Evolutionary conservation across 2,329 filamentous ascomycete species (phyloP).

Genomic region (Cladophialophora carrionii): DNA sequence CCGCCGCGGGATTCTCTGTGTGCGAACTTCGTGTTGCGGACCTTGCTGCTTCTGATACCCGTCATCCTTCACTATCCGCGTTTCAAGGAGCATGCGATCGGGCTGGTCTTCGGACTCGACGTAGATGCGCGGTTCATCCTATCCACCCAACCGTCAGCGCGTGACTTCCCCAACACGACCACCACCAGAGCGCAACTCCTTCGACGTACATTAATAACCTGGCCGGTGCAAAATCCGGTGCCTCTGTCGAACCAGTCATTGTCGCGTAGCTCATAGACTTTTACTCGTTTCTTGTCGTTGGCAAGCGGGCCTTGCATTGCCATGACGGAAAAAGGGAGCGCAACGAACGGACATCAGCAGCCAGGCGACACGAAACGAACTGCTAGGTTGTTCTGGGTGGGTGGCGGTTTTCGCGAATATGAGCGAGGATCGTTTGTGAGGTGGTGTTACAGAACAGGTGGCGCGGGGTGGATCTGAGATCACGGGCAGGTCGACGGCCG

Average conservation of each 20-base stretch:
- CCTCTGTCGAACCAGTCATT: constrained; percentile 99
- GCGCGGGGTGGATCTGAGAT: constrained; percentile 28
- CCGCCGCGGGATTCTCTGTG: constrained; percentile 23
- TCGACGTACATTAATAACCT: constrained; percentile 68
- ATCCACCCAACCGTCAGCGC: constrained; percentile 15
- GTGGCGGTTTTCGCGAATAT: constrained; percentile 23
- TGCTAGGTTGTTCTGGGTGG: constrained; percentile 20
- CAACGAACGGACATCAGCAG: constrained; percentile 36
- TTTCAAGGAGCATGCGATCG: constrained; percentile 80
- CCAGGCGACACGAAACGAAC: constrained; percentile 16
- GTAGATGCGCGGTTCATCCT: constrained; percentile 83
- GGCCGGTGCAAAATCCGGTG: constrained; percentile 89
- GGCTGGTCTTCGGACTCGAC: constrained; percentile 95
- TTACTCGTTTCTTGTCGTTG: constrained; percentile 70
- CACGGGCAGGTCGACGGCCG: constrained; percentile 15
- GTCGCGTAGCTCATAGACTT: constrained; percentile 97
- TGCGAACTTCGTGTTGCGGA: constrained; percentile 45
- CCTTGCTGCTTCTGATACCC: constrained; percentile 98
- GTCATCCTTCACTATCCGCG: constrained; percentile 88
- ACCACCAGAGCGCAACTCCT: background rate
- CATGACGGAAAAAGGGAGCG: constrained; percentile 42
- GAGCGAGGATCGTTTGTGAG: constrained; percentile 9
- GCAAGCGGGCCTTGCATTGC: constrained; percentile 53
- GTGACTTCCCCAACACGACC: background rate
- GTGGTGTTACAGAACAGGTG: constrained; percentile 32